Evolutionary conservation across 345 rosid genomes (phyloP), one percentile per base, ranked within the genome.

Genomic region (Euphorbia lathyris): DNA sequence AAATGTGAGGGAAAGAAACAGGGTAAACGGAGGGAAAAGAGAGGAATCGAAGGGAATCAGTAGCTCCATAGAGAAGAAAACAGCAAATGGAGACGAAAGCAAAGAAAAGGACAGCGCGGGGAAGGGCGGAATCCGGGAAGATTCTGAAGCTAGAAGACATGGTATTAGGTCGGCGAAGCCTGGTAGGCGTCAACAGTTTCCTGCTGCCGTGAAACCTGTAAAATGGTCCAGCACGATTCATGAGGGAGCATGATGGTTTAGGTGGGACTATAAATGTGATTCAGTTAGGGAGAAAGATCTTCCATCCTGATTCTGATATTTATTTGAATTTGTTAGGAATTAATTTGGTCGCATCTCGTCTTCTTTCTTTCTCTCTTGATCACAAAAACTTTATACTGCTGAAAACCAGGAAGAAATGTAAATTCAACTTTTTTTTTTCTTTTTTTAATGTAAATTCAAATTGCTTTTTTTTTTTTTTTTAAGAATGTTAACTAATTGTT

Each of bases 1-100:
- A 62, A 25, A 53, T 29, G 16, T 20, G 59, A 65, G 82, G 72
- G 72, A 74, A 66, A 60, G 73, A 66, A 7, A 58, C 34, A 30
- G 61, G 29, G 26, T 77, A 53, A 6, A 47, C 36, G 42, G 76
- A 58, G 36, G 82, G 76, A 47, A 40, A 36, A 5, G 50, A 23
- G 57, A 68, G 63, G 73, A 52, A 70, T 32, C 76, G 60, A 32
- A 74, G 71, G 19, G 80, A 86, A 70, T 67, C 77, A 10, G 63
- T 40, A 45, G 61, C 70, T 30, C 72, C 64, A 71, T 81, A 78
- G 64, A 85, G 69, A 42, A 83, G 53, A 72, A 83, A 69, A 66
- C 58, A 65, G 12, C 70, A 76, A 40, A 77, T n/a, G 45, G 73
- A 65, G 36, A 81, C 3, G 63, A 71, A 29, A 50, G 63, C 64